Evolutionary conservation across 495 filamentous ascomycete species (phyloP).

Genomic region (Podospora pseudoanserina): DNA sequence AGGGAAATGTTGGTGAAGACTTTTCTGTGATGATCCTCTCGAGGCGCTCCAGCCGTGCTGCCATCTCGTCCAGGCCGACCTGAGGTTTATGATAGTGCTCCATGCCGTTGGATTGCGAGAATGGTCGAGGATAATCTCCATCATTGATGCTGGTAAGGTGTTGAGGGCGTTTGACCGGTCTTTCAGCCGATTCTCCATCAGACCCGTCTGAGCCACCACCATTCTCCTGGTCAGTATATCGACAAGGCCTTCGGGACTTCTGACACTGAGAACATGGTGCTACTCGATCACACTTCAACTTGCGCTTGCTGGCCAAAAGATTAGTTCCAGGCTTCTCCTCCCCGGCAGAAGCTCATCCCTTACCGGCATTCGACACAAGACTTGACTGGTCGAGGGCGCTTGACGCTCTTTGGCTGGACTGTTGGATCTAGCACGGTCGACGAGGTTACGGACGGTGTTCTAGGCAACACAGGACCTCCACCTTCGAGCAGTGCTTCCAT

Average conservation of each 20-base stretch:
- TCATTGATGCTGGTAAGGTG: neutral
- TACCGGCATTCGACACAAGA: conserved; percentile 45
- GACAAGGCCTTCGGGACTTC: conserved; percentile 42
- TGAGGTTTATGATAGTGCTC: conserved; percentile 12
- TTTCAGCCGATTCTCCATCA: conserved; percentile 32
- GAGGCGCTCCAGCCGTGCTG: conserved; percentile 33
- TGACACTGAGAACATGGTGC: conserved; percentile 56
- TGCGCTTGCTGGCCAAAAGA: conserved; percentile 39
- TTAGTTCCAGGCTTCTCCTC: neutral
- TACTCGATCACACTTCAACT: conserved; percentile 57
- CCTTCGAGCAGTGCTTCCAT: conserved; percentile 7
- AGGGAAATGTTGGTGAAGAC: conserved; percentile 18
- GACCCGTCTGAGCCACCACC: conserved; percentile 35
- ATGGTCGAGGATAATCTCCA: neutral
- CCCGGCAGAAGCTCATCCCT: neutral
- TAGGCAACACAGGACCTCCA: conserved; percentile 1
- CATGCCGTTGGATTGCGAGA: neutral
- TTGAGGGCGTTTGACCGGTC: conserved; percentile 30
- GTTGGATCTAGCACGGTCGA: conserved; percentile 10
- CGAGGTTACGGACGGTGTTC: conserved; percentile 7
- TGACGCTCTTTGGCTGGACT: conserved; percentile 28
- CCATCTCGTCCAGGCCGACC: conserved; percentile 32
- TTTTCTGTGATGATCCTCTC: conserved; percentile 31
- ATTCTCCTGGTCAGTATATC: conserved; percentile 33
- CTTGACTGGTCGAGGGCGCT: conserved; percentile 44